Evolutionary conservation across 139 green algal species (phyloP).

Genomic region (Coelastrella sp.): DNA sequence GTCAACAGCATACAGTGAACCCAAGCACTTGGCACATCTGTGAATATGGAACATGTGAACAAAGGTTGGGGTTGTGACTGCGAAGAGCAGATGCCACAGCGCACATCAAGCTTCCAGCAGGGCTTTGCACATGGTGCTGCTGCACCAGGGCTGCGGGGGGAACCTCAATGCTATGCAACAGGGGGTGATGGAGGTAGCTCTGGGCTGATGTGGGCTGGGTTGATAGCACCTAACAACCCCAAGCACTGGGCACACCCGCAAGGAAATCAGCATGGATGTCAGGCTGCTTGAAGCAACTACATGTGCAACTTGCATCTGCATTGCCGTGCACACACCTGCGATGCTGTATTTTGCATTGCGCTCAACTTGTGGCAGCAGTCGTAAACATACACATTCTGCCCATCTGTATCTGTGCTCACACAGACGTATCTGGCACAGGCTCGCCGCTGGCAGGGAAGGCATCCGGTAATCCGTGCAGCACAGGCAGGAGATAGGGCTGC

Average conservation of each 20-base stretch:
- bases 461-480: no score
- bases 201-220: slow-evolving; percentile 75
- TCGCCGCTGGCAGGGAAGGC: no score
- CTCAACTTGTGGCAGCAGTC: no score
- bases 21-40: slow-evolving; percentile 86
- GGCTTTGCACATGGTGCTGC: slow-evolving; percentile 82
- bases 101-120: slow-evolving; percentile 73
- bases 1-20: slow-evolving; percentile 87
- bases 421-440: no score
- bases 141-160: slow-evolving; percentile 50
- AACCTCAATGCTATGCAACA: not conserved
- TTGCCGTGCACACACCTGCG: no score
- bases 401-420: not conserved
- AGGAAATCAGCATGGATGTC: not conserved
- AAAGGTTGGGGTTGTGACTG: not conserved
- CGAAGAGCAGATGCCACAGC: not conserved
- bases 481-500: no score
- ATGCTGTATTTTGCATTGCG: no score
- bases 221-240: slow-evolving; percentile 85
- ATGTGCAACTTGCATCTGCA: no score
- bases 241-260: slow-evolving; percentile 83
- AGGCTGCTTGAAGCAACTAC: not conserved
- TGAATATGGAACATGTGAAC: not conserved
- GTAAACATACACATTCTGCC: no score
- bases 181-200: slow-evolving; percentile 12